Conservation (phyloP, 2,329 filamentous ascomycete species). For the Fusarium sp. region DNA sequence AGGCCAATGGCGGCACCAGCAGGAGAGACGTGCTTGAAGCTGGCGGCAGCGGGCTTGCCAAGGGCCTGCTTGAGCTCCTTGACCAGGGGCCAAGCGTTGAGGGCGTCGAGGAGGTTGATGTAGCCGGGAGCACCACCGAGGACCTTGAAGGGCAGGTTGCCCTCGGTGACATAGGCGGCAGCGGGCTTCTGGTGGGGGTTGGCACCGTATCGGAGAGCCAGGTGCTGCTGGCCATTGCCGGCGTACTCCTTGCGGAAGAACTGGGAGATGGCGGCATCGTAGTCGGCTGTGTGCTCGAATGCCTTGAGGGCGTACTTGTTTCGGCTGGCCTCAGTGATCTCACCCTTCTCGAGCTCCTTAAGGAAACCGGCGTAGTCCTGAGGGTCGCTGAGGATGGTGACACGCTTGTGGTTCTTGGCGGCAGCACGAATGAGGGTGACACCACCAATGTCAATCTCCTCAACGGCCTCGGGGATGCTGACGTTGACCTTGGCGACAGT, state of each 20-base stretch:
- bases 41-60: slow-evolving; percentile 88
- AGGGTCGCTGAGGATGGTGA: slow-evolving; percentile 96
- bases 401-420: slow-evolving; percentile 96
- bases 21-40: slow-evolving; percentile 99
- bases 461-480: slow-evolving; percentile 94
- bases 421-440: slow-evolving; percentile 96
- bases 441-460: slow-evolving; percentile 98
- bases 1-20: slow-evolving; percentile 95
- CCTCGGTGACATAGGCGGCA: slow-evolving; percentile 79
- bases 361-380: slow-evolving; percentile 94
- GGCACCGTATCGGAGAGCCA: slow-evolving; percentile 90
- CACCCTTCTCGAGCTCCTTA: slow-evolving; percentile 86
- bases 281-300: slow-evolving; percentile 97
- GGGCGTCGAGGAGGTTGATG: slow-evolving; percentile 94
- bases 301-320: slow-evolving; percentile 95
- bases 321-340: slow-evolving; percentile 85
- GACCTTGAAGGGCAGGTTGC: slow-evolving; percentile 91
- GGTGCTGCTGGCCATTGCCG: slow-evolving; percentile 81
- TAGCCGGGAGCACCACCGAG: slow-evolving; percentile 91
- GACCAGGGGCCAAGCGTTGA: slow-evolving; percentile 97
- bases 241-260: slow-evolving; percentile 99
- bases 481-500: slow-evolving; percentile 97
- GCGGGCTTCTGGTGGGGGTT: slow-evolving; percentile 99
- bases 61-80: slow-evolving; percentile 94
- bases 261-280: slow-evolving; percentile 92